phyloP scores from a whole-genome alignment of 805 yeast species.

The Jamesozyma hellenica region DNA sequence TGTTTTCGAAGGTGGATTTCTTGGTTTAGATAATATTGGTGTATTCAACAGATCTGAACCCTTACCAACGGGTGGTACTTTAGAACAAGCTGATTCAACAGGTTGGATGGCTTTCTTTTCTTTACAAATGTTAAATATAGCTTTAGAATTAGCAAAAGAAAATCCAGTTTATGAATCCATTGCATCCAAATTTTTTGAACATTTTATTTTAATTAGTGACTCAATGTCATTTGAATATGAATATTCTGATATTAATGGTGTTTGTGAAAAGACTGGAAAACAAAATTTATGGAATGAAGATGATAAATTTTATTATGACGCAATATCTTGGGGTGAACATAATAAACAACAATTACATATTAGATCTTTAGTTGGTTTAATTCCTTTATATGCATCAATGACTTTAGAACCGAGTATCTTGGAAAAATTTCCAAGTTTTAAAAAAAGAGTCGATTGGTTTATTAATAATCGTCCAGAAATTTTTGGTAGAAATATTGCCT shows the following conservation, averaged over 20 bases:
- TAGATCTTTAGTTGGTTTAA: constrained; percentile 81
- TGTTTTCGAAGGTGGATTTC: constrained; percentile 88
- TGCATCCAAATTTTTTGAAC: constrained; percentile 91
- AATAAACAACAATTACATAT: constrained; percentile 66
- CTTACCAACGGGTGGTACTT: constrained; percentile 79
- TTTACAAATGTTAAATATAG: constrained; percentile 84
- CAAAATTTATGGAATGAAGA: constrained; percentile 82
- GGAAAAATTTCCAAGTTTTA: constrained; percentile 70
- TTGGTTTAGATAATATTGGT: constrained; percentile 89
- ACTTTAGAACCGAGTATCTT: constrained; percentile 80
- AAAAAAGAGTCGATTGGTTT: constrained; percentile 78
- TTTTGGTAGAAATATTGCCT: constrained; percentile 76
- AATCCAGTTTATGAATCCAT: constrained; percentile 84
- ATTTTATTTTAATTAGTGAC: constrained; percentile 82
- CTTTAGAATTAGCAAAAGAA: constrained; percentile 78
- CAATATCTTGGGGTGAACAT: constrained; percentile 72
- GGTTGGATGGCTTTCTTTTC: constrained; percentile 97
- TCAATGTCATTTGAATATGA: constrained; percentile 69
- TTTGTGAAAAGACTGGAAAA: constrained; percentile 34
- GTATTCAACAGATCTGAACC: constrained; percentile 89
- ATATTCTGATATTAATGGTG: constrained; percentile 25
- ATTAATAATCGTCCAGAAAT: constrained; percentile 57
- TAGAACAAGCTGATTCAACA: constrained; percentile 92
- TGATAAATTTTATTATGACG: constrained; percentile 84
- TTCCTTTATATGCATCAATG: constrained; percentile 81